phyloP scores from a whole-genome alignment of 169 alveolate genomes.

The Cardiosporidium cionae region DNA sequence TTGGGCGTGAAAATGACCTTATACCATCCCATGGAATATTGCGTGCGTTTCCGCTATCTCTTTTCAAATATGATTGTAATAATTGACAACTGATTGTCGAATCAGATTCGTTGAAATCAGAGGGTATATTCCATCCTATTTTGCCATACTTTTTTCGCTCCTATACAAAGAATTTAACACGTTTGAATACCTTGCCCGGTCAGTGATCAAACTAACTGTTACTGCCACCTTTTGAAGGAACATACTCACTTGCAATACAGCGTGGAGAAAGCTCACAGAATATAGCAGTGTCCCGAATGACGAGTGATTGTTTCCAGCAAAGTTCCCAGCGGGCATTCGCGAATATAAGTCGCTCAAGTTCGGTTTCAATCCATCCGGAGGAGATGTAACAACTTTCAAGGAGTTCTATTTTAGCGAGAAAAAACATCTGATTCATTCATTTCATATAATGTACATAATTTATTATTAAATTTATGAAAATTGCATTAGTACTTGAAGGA shows the following conservation, averaged over 20 bases:
- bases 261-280: slow-evolving; percentile 85
- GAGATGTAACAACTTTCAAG: slow-evolving; percentile 85
- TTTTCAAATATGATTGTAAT: slow-evolving; percentile 51
- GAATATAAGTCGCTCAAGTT: slow-evolving; percentile 77
- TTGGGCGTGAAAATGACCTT: background rate
- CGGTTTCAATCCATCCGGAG: slow-evolving; percentile 89
- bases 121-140: slow-evolving; percentile 88
- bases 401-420: slow-evolving; percentile 52
- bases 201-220: no score
- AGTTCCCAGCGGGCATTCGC: slow-evolving; percentile 66
- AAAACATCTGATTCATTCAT: background rate
- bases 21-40: slow-evolving; percentile 65
- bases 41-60: slow-evolving; percentile 53
- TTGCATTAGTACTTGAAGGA: slow-evolving; percentile 43
- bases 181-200: no score
- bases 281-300: slow-evolving; percentile 79
- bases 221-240: background rate
- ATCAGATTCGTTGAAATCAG: slow-evolving; percentile 87
- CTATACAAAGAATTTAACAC: slow-evolving; percentile 15
- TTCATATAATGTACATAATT: background rate
- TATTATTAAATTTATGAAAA: background rate
- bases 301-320: slow-evolving; percentile 68
- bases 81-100: slow-evolving; percentile 68
- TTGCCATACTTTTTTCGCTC: slow-evolving; percentile 82
- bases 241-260: slow-evolving; percentile 62